These are phyloP conservation scores for Citropsis articulata DNA, from an alignment of 345 rosid species.

Conservation along the genomic window DNA sequence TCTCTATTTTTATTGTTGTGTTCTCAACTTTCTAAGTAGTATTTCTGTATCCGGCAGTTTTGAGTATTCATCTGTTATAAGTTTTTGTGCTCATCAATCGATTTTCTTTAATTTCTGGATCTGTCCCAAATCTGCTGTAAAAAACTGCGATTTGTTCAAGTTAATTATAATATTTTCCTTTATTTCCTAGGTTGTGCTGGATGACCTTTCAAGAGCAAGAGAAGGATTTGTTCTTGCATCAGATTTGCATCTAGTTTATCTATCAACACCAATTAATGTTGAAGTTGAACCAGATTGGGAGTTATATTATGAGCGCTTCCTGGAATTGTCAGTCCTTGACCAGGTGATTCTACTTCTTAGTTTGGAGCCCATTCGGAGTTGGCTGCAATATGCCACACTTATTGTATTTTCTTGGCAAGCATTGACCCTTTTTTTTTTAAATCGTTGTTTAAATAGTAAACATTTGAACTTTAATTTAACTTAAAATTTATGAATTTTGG, in stretches of 20 bases:
- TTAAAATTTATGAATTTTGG: background rate
- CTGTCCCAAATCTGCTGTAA: background rate
- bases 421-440: background rate
- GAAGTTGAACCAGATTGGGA: constrained; percentile 98
- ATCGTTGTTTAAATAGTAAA: background rate
- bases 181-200: constrained; percentile 77
- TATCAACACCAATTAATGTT: constrained; percentile 89
- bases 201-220: constrained; percentile 94
- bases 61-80: constrained; percentile 1
- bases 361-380: background rate
- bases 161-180: constrained; percentile 12
- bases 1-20: constrained; percentile 16
- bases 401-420: background rate
- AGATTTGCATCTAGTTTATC: constrained; percentile 91
- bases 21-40: background rate
- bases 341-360: constrained; percentile 53
- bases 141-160: constrained; percentile 2
- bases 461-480: background rate
- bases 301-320: constrained; percentile 77
- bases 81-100: constrained; percentile 10
- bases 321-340: constrained; percentile 82
- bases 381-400: background rate
- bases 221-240: constrained; percentile 97
- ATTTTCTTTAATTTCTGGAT: background rate
- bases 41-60: background rate